Evolutionary conservation across 164 flowering plant species (phyloP).

Genomic region (Vitis rotundifolia): DNA sequence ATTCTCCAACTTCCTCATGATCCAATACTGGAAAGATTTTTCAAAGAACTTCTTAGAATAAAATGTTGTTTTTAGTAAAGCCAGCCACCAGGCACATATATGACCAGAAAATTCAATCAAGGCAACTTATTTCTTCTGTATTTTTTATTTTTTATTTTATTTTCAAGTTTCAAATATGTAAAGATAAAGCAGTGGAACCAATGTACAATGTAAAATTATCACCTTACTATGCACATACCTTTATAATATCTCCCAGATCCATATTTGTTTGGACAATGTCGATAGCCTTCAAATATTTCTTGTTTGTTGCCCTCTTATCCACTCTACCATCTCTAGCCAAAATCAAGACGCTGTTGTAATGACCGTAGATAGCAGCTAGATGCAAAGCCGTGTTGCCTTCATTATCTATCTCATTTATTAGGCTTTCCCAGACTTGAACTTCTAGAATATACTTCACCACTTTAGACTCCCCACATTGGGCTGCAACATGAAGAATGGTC

Average conservation of each 20-base stretch:
- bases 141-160: too few relatives aligned
- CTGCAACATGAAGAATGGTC: slow-evolving; percentile 26
- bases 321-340: slow-evolving; percentile 13
- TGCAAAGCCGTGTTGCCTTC: slow-evolving; percentile 30
- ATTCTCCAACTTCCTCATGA: not conserved
- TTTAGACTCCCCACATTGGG: not conserved
- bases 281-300: slow-evolving; percentile 1
- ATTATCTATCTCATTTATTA: slow-evolving; percentile 16
- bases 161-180: too few relatives aligned
- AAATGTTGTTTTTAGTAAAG: too few relatives aligned
- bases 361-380: slow-evolving; percentile 12
- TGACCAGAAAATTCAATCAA: too few relatives aligned
- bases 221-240: not conserved
- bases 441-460: slow-evolving; percentile 7
- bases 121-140: too few relatives aligned
- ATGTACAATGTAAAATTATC: too few relatives aligned
- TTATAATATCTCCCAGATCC: not conserved
- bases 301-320: slow-evolving; percentile 14
- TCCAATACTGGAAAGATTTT: not conserved
- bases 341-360: not conserved
- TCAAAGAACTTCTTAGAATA: too few relatives aligned
- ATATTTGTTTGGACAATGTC: slow-evolving; percentile 5
- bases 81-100: too few relatives aligned
- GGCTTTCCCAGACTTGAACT: not conserved
- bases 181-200: too few relatives aligned